phyloP scores from a whole-genome alignment of 345 rosid genomes.

The Boechera retrofracta region DNA sequence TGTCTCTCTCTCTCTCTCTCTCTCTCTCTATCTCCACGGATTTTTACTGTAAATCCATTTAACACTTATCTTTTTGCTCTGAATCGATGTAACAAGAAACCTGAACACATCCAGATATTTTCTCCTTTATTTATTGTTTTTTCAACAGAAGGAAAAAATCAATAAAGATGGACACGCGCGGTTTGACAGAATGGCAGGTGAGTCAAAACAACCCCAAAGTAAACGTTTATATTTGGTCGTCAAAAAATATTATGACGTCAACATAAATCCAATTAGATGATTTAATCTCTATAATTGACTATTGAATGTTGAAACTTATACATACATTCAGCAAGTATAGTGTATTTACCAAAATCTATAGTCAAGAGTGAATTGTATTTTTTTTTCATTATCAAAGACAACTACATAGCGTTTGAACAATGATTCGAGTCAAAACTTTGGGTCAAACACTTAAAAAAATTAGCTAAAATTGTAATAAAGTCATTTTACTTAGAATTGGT shows the following conservation, averaged over 20 bases:
- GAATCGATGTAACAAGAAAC: conserved; percentile 34
- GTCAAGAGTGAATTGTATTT: background rate
- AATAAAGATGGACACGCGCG: conserved; percentile 33
- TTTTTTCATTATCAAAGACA: background rate
- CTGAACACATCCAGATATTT: conserved; percentile 41
- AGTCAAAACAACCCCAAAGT: too few relatives aligned
- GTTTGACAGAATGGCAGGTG: conserved; percentile 20
- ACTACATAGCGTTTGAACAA: background rate
- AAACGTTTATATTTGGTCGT: too few relatives aligned
- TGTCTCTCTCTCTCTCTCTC: conserved; percentile 8
- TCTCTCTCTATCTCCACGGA: conserved; percentile 21
- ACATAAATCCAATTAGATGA: too few relatives aligned
- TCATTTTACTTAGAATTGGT: background rate
- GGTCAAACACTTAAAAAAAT: background rate
- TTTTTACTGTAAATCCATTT: conserved; percentile 33
- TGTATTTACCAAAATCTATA: too few relatives aligned
- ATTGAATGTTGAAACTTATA: background rate
- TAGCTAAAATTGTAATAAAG: background rate
- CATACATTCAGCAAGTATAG: background rate
- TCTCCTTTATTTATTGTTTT: conserved; percentile 7
- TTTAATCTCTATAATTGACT: background rate
- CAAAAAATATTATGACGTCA: background rate
- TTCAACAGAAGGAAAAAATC: background rate
- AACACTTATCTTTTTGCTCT: conserved; percentile 20
- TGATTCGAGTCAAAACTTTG: background rate